Evolutionary conservation across 371 early-diverging fungal species (phyloP), one percentile per base, ranked within the genome.

Genomic region (Batrachochytrium dendrobatidis): DNA sequence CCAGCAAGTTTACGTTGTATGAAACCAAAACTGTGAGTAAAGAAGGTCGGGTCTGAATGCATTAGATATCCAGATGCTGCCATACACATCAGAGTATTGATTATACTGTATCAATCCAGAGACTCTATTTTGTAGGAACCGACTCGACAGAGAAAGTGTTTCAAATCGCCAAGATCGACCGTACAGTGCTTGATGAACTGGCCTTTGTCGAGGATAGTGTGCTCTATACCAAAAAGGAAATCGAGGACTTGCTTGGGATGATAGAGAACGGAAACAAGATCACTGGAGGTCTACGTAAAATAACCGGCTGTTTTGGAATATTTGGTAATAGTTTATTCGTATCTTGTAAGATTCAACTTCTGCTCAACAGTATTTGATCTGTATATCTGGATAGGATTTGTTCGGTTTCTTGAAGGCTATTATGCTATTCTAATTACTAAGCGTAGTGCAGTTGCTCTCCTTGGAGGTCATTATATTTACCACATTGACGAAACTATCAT

Each of bases 381-480:
- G 31, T 56, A 25, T 24, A 8, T 43, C 12, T 44, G n/a, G n/a
- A n/a, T 73, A 64, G 95, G 95, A 0, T 92, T 98, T 75, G 82
- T 95, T 6, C 76, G 85, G 22, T 96, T 95, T 68, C 85, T 91
- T 4, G 91, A 91, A 56, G 93, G 94, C 0, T 92, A 88, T 73
- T 98, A 96, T 67, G 81, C 95, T 60, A 83, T 88, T 20, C 70
- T 95, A n/a, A 85, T 95, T 53, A 94, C 90, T 1, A 87, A 88
- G 30, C 68, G 89, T 20, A 81, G 83, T 28, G 86, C 89, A n/a
- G 94, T 95, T 0, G 96, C 95, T 0, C 60, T 93, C 31, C 72
- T 95, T 10, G 96, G 96, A n/a, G 95, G 95, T 0, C 94, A 95
- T 65, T 88, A 90, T 63, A 77, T 98, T 8, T 93, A 93, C 67